Percentiles rank a stretch among this genome's conserved stretches.
phyloP scores from a whole-genome alignment of 129 eudicot species.

The Lonicera japonica region DNA sequence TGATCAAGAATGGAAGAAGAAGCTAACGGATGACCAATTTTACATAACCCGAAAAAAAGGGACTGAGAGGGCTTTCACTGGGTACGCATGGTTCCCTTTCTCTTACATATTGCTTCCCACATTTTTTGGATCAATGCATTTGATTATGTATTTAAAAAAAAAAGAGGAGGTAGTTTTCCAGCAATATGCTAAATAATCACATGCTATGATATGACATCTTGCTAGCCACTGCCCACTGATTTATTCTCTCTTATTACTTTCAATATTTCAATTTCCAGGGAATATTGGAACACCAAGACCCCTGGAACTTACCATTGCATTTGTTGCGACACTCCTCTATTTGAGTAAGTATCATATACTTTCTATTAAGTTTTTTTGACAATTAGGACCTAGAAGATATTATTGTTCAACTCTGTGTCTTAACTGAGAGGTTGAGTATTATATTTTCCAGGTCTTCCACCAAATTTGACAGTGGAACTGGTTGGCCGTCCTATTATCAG shows the following conservation, averaged over 20 bases:
- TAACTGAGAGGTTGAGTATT: background rate
- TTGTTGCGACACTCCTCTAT: constrained; percentile 90
- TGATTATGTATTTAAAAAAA: background rate
- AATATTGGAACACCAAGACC: constrained; percentile 91
- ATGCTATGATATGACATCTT: background rate
- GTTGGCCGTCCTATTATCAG: constrained; percentile 92
- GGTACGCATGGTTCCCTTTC: constrained; percentile 41
- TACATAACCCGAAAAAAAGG: constrained; percentile 85
- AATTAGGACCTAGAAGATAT: background rate
- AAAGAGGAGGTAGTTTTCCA: too few relatives aligned
- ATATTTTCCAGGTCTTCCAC: constrained; percentile 61
- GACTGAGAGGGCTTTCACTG: constrained; percentile 87
- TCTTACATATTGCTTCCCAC: background rate
- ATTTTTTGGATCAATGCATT: background rate
- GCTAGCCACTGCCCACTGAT: background rate
- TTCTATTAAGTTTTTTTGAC: background rate
- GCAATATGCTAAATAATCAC: background rate
- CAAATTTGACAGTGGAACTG: constrained; percentile 93
- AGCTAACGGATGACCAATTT: constrained; percentile 59
- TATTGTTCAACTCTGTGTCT: background rate
- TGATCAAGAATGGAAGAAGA: constrained; percentile 69
- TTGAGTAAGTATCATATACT: constrained; percentile 53
- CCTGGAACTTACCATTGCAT: constrained; percentile 82
- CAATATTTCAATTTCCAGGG: constrained; percentile 33
- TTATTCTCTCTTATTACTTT: background rate